These are phyloP conservation scores for Pleurotus pulmonarius DNA, from an alignment of 768 basidiomycete species.

Conservation along the genomic window DNA sequence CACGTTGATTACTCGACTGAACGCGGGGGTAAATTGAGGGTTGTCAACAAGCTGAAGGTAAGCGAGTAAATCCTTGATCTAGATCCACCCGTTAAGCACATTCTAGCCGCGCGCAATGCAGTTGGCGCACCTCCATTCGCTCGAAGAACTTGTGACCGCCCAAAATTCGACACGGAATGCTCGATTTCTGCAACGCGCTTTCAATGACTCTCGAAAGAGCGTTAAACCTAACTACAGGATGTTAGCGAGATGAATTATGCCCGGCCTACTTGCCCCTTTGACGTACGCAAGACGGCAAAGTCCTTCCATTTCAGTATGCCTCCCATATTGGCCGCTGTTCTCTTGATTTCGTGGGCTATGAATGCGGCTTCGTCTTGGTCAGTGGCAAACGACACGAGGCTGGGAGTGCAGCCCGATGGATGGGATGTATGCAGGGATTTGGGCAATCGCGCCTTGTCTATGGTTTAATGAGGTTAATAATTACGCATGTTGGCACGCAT, in stretches of 20 bases:
- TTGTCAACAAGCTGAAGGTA: slow-evolving; percentile 85
- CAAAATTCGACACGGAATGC: slow-evolving; percentile 74
- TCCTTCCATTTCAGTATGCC: slow-evolving; percentile 70
- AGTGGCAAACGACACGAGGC: slow-evolving; percentile 46
- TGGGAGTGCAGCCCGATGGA: slow-evolving; percentile 55
- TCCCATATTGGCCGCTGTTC: slow-evolving; percentile 70
- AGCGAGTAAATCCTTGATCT: slow-evolving; percentile 80
- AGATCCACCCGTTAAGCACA: neutral
- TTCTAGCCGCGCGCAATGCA: neutral
- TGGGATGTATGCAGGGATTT: slow-evolving; percentile 74
- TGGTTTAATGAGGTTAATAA: neutral
- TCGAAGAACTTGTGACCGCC: slow-evolving; percentile 88
- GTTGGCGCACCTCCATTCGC: slow-evolving; percentile 56
- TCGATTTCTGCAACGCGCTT: slow-evolving; percentile 67
- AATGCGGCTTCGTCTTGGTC: slow-evolving; percentile 67
- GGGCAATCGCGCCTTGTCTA: slow-evolving; percentile 71
- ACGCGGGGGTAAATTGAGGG: slow-evolving; percentile 60
- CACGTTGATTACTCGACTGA: slow-evolving; percentile 66
- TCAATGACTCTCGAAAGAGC: slow-evolving; percentile 76
- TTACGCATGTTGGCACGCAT: neutral
- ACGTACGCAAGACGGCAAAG: slow-evolving; percentile 78
- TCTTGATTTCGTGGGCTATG: slow-evolving; percentile 76
- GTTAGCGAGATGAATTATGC: slow-evolving; percentile 1
- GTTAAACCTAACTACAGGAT: slow-evolving; percentile 69
- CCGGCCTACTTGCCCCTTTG: neutral